These are phyloP conservation scores for Cladophialophora bantiana DNA, from an alignment of 2,329 filamentous ascomycete genomes.

Conservation along the genomic window DNA sequence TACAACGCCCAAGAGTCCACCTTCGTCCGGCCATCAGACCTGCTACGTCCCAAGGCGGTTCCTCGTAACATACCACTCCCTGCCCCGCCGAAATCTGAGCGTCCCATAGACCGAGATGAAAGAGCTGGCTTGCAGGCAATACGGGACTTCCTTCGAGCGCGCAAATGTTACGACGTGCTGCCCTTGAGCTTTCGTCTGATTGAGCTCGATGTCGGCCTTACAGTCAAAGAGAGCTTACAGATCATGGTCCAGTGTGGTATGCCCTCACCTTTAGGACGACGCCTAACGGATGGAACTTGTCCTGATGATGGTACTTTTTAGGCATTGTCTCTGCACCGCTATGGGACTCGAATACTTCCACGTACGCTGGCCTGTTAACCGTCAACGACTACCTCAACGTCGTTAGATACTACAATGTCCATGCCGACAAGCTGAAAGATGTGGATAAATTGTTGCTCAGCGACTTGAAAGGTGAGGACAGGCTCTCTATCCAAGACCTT, in stretches of 20 bases:
- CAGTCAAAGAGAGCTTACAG: slow-evolving; percentile 96
- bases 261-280: slow-evolving; percentile 30
- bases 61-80: slow-evolving; percentile 53
- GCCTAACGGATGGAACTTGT: background rate
- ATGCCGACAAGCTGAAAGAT: slow-evolving; percentile 84
- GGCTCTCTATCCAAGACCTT: background rate
- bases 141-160: slow-evolving; percentile 92
- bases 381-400: slow-evolving; percentile 98
- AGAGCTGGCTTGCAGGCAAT: slow-evolving; percentile 71
- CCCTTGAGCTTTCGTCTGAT: slow-evolving; percentile 96
- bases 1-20: slow-evolving; percentile 51
- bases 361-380: slow-evolving; percentile 91
- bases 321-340: slow-evolving; percentile 96
- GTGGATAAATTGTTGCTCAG: slow-evolving; percentile 94
- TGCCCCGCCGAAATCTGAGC: slow-evolving; percentile 53
- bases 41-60: slow-evolving; percentile 51
- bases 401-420: slow-evolving; percentile 98
- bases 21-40: slow-evolving; percentile 58
- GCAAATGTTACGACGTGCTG: slow-evolving; percentile 96
- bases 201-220: slow-evolving; percentile 89
- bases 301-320: slow-evolving; percentile 50
- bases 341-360: slow-evolving; percentile 93
- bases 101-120: slow-evolving; percentile 58
- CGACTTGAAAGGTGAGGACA: slow-evolving; percentile 77
- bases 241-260: slow-evolving; percentile 95